Base-by-base conservation (phyloP, 192 early-diverging fungal species). In the Podila verticillata region DNA sequence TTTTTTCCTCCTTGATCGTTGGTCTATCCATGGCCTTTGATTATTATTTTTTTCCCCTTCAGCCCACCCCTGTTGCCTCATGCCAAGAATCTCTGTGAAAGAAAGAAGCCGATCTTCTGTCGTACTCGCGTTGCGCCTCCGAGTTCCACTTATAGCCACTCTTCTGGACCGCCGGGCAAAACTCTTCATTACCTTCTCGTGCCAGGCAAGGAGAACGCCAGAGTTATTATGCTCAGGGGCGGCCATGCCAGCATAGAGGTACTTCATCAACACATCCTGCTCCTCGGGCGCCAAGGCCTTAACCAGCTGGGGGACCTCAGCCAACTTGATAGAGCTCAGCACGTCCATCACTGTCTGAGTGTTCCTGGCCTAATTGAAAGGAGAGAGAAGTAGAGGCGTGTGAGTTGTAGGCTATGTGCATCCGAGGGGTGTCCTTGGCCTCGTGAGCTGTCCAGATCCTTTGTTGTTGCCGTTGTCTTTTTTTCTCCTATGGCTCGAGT, bases 181-280 rank as follows among this genome's bases (percentile, higher is more conserved):
- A 44, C 13, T 15, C 10, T 8, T 39, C 36, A 12, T 39, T 77
- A 97, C 93, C 85, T 97, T 95, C 69, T 99, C 96, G 71, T 99
- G 97, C 96, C 96, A 99, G 67, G 87, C 86, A 66, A 99, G 84
- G 66, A 99, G 73, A 59, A 95, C 87, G 17, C 91, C 91, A 58
- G 95, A 93, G 70, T 96, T 96, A 69, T 88, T 96, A 59, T 84
- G 74, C 22, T 95, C 94, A 3, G 97, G 97, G 24, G 84, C 84
- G 8, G 91, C 92, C 91, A 99, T 88, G 20, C 95, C 96, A 29
- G 93, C 88, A 85, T 98, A 98, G 31, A 99, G 86, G 83, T 96
- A 99, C 84, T 96, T 97, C 82, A 96, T 90, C 79, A 99, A 75
- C 9, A 91, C 84, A 80, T 97, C 96, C 61, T 93, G 84, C 36